These are phyloP conservation scores for Aspergillus persii DNA, from an alignment of 2,329 filamentous ascomycete species.

Conservation along the genomic window DNA sequence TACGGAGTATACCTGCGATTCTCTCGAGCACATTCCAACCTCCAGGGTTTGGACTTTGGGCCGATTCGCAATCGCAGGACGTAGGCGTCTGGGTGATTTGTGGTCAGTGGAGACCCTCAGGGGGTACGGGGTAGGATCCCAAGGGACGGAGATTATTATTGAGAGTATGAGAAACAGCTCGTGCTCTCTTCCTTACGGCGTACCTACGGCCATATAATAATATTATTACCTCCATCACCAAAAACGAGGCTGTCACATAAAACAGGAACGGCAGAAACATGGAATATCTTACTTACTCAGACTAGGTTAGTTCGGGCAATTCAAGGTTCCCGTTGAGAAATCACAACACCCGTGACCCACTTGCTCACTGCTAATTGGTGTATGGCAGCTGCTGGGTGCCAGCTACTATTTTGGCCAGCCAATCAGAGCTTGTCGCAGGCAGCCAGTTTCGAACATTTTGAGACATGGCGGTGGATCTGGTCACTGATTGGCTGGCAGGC, in stretches of 20 bases:
- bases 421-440: constrained; percentile 6
- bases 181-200: too few relatives aligned
- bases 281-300: too few relatives aligned
- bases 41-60: background rate
- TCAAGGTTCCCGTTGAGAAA: background rate
- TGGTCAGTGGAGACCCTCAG: background rate
- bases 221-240: too few relatives aligned
- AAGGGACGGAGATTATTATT: too few relatives aligned
- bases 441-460: constrained; percentile 17
- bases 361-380: constrained; percentile 1
- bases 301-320: too few relatives aligned
- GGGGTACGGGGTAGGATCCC: too few relatives aligned
- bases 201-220: too few relatives aligned
- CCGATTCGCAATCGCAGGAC: background rate
- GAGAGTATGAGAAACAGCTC: too few relatives aligned
- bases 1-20: background rate
- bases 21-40: background rate
- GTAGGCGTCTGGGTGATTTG: background rate
- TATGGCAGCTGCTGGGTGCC: background rate
- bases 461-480: background rate
- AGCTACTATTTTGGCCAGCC: constrained; percentile 14
- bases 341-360: constrained; percentile 5
- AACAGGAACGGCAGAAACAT: too few relatives aligned
- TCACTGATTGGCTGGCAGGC: background rate
- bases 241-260: too few relatives aligned